These are phyloP conservation scores for Phoenix dactylifera DNA, from an alignment of 176 grass and related monocot genomes.

Conservation along the genomic window DNA sequence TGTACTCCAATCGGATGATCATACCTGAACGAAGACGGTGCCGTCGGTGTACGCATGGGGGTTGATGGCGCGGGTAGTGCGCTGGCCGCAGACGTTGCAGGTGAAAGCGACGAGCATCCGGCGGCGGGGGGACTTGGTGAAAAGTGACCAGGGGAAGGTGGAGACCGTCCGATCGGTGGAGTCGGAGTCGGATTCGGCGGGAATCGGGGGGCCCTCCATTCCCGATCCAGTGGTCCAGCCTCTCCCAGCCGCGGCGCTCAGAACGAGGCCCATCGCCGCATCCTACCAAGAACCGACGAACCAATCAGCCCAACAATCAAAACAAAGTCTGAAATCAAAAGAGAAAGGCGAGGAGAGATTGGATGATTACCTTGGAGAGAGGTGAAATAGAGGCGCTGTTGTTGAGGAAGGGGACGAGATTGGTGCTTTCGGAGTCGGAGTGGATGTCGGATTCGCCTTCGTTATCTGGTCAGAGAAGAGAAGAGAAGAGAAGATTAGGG, in stretches of 20 bases:
- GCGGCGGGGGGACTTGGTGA: slow-evolving; percentile 75
- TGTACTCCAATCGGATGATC: not conserved
- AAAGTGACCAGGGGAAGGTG: slow-evolving; percentile 89
- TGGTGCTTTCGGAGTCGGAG: slow-evolving; percentile 22
- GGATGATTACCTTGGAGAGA: slow-evolving; percentile 60
- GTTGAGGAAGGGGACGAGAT: slow-evolving; percentile 29
- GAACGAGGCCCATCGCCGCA: slow-evolving; percentile 74
- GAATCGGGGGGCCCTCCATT: slow-evolving; percentile 69
- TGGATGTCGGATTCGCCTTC: slow-evolving; percentile 4
- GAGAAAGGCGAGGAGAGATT: no score
- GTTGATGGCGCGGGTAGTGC: slow-evolving; percentile 87
- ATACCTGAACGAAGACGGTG: slow-evolving; percentile 92
- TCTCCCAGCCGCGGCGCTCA: slow-evolving; percentile 68
- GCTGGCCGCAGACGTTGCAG: slow-evolving; percentile 90
- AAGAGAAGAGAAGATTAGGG: not conserved
- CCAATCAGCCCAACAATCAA: not conserved
- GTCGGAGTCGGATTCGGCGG: slow-evolving; percentile 29
- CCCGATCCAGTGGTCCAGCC: slow-evolving; percentile 97
- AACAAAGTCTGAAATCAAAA: not conserved
- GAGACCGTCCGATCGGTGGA: slow-evolving; percentile 28
- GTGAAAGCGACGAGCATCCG: slow-evolving; percentile 95
- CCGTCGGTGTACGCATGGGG: slow-evolving; percentile 93
- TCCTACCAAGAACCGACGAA: slow-evolving; percentile 32
- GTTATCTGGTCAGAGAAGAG: slow-evolving; percentile 1
- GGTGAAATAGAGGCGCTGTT: slow-evolving; percentile 34